Evolutionary conservation across 139 green algal genomes (phyloP).

Genomic region (Picochlorum sp.): DNA sequence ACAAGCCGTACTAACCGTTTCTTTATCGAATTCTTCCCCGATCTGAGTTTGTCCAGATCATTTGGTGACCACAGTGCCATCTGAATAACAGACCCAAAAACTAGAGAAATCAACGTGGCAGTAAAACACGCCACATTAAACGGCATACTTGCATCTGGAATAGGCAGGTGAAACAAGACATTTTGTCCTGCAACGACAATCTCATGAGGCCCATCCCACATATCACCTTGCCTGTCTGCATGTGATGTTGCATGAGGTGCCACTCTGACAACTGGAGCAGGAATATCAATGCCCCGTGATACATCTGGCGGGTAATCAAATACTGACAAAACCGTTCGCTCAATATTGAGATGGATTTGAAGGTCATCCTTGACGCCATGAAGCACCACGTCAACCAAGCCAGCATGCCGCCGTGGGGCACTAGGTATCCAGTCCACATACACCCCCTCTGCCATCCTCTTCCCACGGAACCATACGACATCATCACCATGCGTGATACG

Average conservation of each 20-base stretch:
- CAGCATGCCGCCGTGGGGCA: constrained; percentile 5
- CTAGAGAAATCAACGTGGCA: constrained; percentile 72
- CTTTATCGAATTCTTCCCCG: background rate
- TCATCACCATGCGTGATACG: constrained; percentile 29
- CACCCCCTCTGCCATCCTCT: constrained; percentile 34
- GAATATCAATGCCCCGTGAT: constrained; percentile 79
- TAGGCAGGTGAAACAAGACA: constrained; percentile 61
- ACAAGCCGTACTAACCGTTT: constrained; percentile 5
- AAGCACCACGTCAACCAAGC: constrained; percentile 16
- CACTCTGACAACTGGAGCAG: constrained; percentile 52
- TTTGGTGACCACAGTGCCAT: background rate
- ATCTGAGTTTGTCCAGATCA: background rate
- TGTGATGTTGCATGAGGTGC: background rate
- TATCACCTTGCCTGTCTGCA: background rate
- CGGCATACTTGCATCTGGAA: constrained; percentile 89
- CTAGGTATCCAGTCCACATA: background rate
- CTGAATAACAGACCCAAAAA: constrained; percentile 36
- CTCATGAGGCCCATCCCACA: background rate
- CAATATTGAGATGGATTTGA: constrained; percentile 44
- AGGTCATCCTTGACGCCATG: constrained; percentile 8
- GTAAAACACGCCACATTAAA: constrained; percentile 93
- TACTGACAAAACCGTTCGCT: constrained; percentile 54
- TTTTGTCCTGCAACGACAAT: background rate
- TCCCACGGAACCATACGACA: constrained; percentile 60
- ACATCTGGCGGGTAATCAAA: constrained; percentile 67